Conservation (phyloP, 2,329 filamentous ascomycete genomes). For the Aspergillus sergii region DNA sequence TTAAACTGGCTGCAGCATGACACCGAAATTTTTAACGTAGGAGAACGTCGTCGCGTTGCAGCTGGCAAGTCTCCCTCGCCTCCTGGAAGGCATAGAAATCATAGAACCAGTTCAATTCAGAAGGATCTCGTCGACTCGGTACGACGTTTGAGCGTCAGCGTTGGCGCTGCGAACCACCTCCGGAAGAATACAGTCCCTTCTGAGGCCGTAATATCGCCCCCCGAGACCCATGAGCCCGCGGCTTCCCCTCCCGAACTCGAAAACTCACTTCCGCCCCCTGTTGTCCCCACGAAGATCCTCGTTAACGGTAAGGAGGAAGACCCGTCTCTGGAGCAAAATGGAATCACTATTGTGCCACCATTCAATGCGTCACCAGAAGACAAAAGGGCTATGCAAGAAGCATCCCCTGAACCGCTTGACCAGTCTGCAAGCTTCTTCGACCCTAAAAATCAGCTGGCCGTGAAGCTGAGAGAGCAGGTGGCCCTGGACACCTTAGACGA, state of each 20-base stretch:
- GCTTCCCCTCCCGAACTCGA: constrained; percentile 29
- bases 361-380: constrained; percentile 26
- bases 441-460: constrained; percentile 78
- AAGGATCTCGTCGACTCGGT: constrained; percentile 48
- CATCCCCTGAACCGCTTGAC: constrained; percentile 64
- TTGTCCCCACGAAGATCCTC: constrained; percentile 56
- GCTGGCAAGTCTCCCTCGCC: constrained; percentile 54
- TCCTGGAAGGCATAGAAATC: constrained; percentile 18
- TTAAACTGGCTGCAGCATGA: constrained; percentile 97
- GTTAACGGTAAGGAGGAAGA: constrained; percentile 58
- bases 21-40: constrained; percentile 95
- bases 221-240: constrained; percentile 20
- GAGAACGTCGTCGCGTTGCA: constrained; percentile 81
- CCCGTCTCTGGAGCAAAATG: constrained; percentile 18
- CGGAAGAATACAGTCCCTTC: constrained; percentile 5
- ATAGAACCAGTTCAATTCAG: constrained; percentile 37
- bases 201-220: constrained; percentile 25
- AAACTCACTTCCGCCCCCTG: constrained; percentile 41
- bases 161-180: constrained; percentile 29
- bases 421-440: constrained; percentile 95
- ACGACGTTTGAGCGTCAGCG: constrained; percentile 45
- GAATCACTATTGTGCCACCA: constrained; percentile 29
- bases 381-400: constrained; percentile 26
- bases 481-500: constrained; percentile 92
- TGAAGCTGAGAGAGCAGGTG: constrained; percentile 84